Conservation (phyloP, 768 basidiomycete genomes). For the Mycena floridula region DNA sequence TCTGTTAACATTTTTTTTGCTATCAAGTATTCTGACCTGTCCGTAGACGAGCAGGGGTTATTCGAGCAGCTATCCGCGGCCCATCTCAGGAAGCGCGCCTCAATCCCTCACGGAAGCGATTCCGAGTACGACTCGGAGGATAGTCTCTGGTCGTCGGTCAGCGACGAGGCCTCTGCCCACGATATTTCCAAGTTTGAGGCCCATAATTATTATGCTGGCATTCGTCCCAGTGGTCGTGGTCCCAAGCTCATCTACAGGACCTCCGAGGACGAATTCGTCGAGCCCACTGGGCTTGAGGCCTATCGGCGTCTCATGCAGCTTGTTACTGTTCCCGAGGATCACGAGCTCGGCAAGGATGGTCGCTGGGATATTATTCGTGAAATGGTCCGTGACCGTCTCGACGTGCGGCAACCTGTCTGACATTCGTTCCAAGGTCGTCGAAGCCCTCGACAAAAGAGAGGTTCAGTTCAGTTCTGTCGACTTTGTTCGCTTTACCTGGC, state of each 20-base stretch:
- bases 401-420: slow-evolving; percentile 20
- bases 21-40: too few relatives aligned
- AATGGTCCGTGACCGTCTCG: slow-evolving; percentile 27
- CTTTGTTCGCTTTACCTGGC: slow-evolving; percentile 24
- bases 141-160: too few relatives aligned
- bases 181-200: too few relatives aligned
- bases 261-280: slow-evolving; percentile 22
- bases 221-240: slow-evolving; percentile 19
- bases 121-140: too few relatives aligned
- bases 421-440: slow-evolving; percentile 25
- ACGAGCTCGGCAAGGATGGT: too few relatives aligned
- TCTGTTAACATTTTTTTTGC: too few relatives aligned
- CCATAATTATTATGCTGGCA: slow-evolving; percentile 24
- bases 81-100: too few relatives aligned
- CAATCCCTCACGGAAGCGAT: too few relatives aligned
- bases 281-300: slow-evolving; percentile 23
- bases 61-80: too few relatives aligned
- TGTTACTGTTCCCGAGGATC: too few relatives aligned
- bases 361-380: slow-evolving; percentile 25
- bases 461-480: slow-evolving; percentile 22
- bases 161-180: too few relatives aligned
- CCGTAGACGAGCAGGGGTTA: too few relatives aligned
- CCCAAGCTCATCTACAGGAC: slow-evolving; percentile 31
- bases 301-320: slow-evolving; percentile 23
- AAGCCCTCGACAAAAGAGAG: slow-evolving; percentile 14